phyloP scores from a whole-genome alignment of 345 rosid genomes.

The Hypericum perforatum region DNA sequence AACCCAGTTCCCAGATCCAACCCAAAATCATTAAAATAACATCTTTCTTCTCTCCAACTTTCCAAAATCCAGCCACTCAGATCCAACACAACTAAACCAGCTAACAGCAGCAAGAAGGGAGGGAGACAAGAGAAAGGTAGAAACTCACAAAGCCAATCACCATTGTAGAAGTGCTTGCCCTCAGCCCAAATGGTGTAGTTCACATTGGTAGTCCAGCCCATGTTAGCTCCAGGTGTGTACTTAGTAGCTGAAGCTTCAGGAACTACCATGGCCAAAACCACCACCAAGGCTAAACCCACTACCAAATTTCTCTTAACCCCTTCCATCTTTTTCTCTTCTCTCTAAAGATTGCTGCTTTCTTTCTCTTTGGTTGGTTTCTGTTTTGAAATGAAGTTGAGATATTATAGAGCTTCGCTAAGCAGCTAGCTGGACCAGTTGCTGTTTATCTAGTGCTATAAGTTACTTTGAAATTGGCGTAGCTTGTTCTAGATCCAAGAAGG shows the following conservation, averaged over 20 bases:
- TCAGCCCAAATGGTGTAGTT: conserved; percentile 82
- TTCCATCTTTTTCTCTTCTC: too few relatives aligned
- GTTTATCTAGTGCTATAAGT: too few relatives aligned
- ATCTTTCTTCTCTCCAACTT: too few relatives aligned
- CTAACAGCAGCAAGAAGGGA: background rate
- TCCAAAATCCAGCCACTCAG: too few relatives aligned
- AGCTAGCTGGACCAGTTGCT: too few relatives aligned
- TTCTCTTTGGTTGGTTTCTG: too few relatives aligned
- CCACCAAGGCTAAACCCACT: conserved; percentile 19
- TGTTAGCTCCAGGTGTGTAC: conserved; percentile 53
- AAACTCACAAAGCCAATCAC: conserved; percentile 84
- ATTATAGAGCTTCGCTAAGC: too few relatives aligned
- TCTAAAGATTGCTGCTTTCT: too few relatives aligned
- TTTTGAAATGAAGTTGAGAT: too few relatives aligned
- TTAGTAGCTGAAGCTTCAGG: conserved; percentile 43
- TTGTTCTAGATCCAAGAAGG: too few relatives aligned
- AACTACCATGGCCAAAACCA: conserved; percentile 26
- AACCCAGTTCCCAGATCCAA: conserved; percentile 21
- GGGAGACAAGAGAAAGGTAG: conserved; percentile 9
- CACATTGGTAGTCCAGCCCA: conserved; percentile 55
- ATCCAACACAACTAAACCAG: too few relatives aligned
- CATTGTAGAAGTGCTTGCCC: conserved; percentile 72
- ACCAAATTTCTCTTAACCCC: conserved; percentile 2
- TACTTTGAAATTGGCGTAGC: too few relatives aligned
- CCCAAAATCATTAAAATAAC: background rate